Percentiles rank a stretch among this genome's conserved stretches.
These are phyloP conservation scores for Gaertneriomyces semiglobifer DNA, from an alignment of 192 early-diverging fungal genomes.

Conservation along the genomic window DNA sequence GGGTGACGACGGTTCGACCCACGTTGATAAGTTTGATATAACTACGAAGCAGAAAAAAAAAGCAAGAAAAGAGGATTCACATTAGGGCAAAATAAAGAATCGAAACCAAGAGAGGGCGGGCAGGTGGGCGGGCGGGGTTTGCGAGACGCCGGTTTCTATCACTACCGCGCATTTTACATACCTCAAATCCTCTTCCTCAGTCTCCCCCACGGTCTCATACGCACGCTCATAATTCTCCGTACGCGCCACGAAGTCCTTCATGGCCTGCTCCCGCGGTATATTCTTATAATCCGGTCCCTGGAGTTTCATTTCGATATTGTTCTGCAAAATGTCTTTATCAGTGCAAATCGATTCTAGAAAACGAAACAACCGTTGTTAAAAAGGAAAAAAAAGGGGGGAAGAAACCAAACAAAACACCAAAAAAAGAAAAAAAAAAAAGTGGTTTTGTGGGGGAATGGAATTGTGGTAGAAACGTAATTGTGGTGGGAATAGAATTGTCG, in stretches of 20 bases:
- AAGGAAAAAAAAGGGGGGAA: too few relatives aligned
- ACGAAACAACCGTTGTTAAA: slow-evolving; percentile 6
- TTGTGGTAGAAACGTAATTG: too few relatives aligned
- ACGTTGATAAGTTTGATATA: slow-evolving; percentile 98
- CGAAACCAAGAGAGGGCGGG: background rate
- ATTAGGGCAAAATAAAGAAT: slow-evolving; percentile 7
- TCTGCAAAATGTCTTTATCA: slow-evolving; percentile 65
- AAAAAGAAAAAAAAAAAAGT: background rate
- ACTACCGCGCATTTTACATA: background rate
- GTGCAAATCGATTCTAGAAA: slow-evolving; percentile 82
- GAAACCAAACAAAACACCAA: background rate
- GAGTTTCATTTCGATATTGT: slow-evolving; percentile 87
- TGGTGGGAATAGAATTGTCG: too few relatives aligned
- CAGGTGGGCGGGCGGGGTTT: too few relatives aligned
- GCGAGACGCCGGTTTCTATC: too few relatives aligned
- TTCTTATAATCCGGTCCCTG: slow-evolving; percentile 91
- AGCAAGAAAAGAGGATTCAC: background rate
- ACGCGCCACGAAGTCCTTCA: slow-evolving; percentile 80
- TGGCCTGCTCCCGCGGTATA: slow-evolving; percentile 75
- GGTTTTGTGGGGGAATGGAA: too few relatives aligned
- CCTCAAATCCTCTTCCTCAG: slow-evolving; percentile 68
- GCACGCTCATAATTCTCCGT: slow-evolving; percentile 89
- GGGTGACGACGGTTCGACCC: slow-evolving; percentile 90
- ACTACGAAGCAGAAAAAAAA: slow-evolving; percentile 35
- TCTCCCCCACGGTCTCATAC: slow-evolving; percentile 80